A percentile compares a stretch with the other conserved stretches of the same genome.
Evolutionary conservation across 257 asterid species (phyloP).

Genomic region (Verbascum thapsus): DNA sequence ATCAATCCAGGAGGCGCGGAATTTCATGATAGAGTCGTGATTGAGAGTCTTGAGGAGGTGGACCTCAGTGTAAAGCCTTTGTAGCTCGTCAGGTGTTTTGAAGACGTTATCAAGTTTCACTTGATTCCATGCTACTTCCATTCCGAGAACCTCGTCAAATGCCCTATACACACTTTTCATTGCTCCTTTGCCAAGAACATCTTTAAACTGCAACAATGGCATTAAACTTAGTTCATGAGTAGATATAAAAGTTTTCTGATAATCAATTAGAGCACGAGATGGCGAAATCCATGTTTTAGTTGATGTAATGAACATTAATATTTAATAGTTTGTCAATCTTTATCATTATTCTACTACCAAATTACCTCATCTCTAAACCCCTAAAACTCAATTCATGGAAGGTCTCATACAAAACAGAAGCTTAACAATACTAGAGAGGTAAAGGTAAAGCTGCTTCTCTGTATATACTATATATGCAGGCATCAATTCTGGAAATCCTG

Average conservation of each 20-base stretch:
- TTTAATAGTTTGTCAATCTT: conserved; percentile 4
- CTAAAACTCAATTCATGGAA: too few species aligned
- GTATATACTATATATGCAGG: too few species aligned
- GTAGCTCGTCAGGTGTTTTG: conserved; percentile 54
- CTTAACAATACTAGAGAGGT: conserved; percentile 8
- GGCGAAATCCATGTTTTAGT: too few species aligned
- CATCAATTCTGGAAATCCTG: too few species aligned
- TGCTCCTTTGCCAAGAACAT: conserved; percentile 87
- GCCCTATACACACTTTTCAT: conserved; percentile 71
- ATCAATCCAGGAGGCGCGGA: conserved; percentile 65
- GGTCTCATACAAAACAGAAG: not conserved
- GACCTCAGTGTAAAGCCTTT: conserved; percentile 76
- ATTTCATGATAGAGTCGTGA: conserved; percentile 66
- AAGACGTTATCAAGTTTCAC: conserved; percentile 57
- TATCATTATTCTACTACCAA: not conserved
- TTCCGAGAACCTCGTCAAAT: conserved; percentile 67
- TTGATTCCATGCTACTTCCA: conserved; percentile 90
- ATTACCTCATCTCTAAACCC: too few species aligned
- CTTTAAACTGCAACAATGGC: conserved; percentile 52
- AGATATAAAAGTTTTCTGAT: not conserved
- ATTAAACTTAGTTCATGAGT: not conserved
- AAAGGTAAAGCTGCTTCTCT: not conserved
- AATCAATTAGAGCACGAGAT: too few species aligned
- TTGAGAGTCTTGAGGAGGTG: conserved; percentile 67
- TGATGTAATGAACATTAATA: not conserved